These are phyloP conservation scores for Irpex lacteus DNA, from an alignment of 1,284 basidiomycete genomes.

Conservation along the genomic window DNA sequence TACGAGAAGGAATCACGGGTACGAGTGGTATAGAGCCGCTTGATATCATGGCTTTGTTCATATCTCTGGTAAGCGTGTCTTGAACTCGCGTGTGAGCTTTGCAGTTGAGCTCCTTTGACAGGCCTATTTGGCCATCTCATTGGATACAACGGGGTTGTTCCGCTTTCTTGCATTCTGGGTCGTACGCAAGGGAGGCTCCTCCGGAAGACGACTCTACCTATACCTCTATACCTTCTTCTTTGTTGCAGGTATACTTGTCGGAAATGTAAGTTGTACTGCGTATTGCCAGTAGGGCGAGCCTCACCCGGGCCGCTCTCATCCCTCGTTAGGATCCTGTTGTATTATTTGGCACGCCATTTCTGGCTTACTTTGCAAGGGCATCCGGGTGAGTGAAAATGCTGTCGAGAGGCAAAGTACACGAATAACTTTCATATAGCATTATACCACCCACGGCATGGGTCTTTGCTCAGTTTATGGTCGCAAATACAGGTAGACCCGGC, in stretches of 20 bases:
- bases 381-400: conserved; percentile 44
- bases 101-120: conserved; percentile 17
- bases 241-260: conserved; percentile 75
- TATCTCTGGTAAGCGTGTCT: conserved; percentile 57
- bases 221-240: conserved; percentile 40
- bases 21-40: conserved; percentile 83
- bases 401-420: conserved; percentile 39
- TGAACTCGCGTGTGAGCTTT: neutral
- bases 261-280: conserved; percentile 56
- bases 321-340: conserved; percentile 70
- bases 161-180: conserved; percentile 88
- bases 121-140: conserved; percentile 92
- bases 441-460: conserved; percentile 61
- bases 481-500: conserved; percentile 66
- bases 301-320: too few species aligned
- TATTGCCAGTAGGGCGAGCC: too few species aligned
- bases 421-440: conserved; percentile 33
- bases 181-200: conserved; percentile 71
- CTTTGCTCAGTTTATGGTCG: conserved; percentile 68
- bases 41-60: conserved; percentile 91
- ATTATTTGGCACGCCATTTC: conserved; percentile 81
- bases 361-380: conserved; percentile 82
- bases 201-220: conserved; percentile 66
- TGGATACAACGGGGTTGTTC: conserved; percentile 88
- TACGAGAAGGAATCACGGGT: conserved; percentile 74